A percentile compares a stretch with the other conserved stretches of the same genome.
Conservation (phyloP, 495 filamentous ascomycete genomes). For the Choiromyces venosus region DNA sequence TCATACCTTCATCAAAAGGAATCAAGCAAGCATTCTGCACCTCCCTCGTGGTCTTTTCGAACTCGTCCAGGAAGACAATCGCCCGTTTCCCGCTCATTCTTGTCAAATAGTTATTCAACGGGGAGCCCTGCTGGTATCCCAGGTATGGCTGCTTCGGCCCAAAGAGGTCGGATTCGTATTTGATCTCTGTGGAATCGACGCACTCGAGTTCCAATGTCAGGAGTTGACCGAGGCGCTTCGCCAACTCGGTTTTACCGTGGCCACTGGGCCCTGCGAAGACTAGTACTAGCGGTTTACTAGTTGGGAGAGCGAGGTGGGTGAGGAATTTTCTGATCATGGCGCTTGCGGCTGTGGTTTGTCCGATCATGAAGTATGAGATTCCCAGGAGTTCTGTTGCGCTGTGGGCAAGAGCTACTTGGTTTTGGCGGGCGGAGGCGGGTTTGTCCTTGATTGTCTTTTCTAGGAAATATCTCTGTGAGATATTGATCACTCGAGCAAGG, state of each 20-base stretch:
- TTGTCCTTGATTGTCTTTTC: conserved; percentile 40
- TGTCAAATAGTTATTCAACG: conserved; percentile 53
- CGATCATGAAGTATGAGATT: conserved; percentile 48
- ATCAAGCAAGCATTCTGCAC: conserved; percentile 47
- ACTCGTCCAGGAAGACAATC: conserved; percentile 56
- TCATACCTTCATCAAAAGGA: conserved; percentile 48
- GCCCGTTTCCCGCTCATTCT: conserved; percentile 43
- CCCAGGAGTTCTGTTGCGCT: conserved; percentile 45
- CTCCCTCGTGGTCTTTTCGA: conserved; percentile 52
- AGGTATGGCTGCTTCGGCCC: conserved; percentile 45
- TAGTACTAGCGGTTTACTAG: conserved; percentile 44
- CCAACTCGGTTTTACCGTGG: conserved; percentile 53
- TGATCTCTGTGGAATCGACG: conserved; percentile 49
- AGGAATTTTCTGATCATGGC: conserved; percentile 43
- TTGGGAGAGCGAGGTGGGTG: conserved; percentile 36
- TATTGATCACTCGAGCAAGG: conserved; percentile 44
- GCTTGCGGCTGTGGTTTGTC: conserved; percentile 46
- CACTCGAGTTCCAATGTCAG: conserved; percentile 45
- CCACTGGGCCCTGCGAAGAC: conserved; percentile 51
- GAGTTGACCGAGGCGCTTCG: conserved; percentile 44
- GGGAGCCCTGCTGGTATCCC: conserved; percentile 44
- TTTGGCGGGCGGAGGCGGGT: conserved; percentile 39
- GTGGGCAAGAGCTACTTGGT: conserved; percentile 42
- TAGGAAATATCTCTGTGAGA: conserved; percentile 50
- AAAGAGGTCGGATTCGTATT: conserved; percentile 47